Evolutionary conservation across 2,329 filamentous ascomycete genomes (phyloP), one percentile per base, ranked within the genome.

Genomic region (Metarhizium robertsii): DNA sequence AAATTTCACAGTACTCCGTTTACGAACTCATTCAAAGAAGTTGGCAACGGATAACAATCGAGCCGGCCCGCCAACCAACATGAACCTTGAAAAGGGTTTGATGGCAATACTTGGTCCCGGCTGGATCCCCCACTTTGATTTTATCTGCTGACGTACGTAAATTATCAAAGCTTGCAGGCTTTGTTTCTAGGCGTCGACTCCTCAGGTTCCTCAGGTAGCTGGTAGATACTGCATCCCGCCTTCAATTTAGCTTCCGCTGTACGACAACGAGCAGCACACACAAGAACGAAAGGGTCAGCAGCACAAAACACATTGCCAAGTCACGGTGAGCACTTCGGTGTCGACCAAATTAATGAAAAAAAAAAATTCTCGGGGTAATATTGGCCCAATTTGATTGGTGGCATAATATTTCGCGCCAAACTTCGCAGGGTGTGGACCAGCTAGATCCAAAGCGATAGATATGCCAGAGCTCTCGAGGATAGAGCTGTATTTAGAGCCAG

Each of bases 71-170:
- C 49, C 49, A 36, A 50, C 49, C 32, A 49, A 51, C 11, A 40
- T 52, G 43, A 38, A 45, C 14, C 43, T 42, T 34, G 5, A 38
- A 38, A 53, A 48, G 45, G 25, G 45, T 48, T 48, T 48, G 45
- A 30, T 30, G 45, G 45, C 45, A 48, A 48, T 10, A 30, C 45
- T 32, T 11, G 45, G 45, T 48, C 16, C 45, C 25, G 25, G 45
- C 14, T 30, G 45, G 45, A 30, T 30, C 45, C 43, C 45, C 45
- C 13, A 30, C 45, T 10, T 48, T 29, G 45, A 48, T 29, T 48
- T 11, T 30, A 29, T 29, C 30, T 51, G 50, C 56, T 57, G 56
- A 57, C 56, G 34, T 53, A 43, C 53, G 34, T 45, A 50, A 50
- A 25, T 38, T n/a, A 53, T 45, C 45, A 40, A 50, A 57, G 50